Conservation (phyloP, 805 yeast species). For the Yarrowia bubula region DNA sequence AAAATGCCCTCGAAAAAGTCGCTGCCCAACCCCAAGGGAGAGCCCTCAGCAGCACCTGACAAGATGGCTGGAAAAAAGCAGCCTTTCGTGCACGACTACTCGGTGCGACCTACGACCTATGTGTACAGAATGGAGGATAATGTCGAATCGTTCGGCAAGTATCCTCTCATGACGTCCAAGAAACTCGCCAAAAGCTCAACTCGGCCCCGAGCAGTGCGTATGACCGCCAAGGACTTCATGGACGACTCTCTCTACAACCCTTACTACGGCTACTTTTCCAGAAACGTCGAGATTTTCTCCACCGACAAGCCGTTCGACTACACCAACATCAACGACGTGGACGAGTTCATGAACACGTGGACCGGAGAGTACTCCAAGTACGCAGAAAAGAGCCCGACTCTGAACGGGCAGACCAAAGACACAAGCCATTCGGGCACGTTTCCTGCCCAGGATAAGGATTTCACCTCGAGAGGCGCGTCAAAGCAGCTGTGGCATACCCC, state of each 20-base stretch:
- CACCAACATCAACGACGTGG: constrained; percentile 55
- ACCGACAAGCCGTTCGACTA: constrained; percentile 65
- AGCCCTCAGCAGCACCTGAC: constrained; percentile 15
- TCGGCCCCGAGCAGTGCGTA: constrained; percentile 62
- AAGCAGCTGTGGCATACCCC: constrained; percentile 86
- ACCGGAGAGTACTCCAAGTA: constrained; percentile 51
- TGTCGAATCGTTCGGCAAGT: constrained; percentile 44
- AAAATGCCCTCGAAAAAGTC: background rate
- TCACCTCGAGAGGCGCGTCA: constrained; percentile 40
- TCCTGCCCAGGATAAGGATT: constrained; percentile 21
- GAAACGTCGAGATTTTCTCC: constrained; percentile 74
- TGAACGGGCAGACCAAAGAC: constrained; percentile 28
- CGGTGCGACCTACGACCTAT: constrained; percentile 40
- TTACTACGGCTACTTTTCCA: constrained; percentile 74
- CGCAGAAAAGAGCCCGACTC: constrained; percentile 44
- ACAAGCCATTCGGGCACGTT: constrained; percentile 25
- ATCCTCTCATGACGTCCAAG: constrained; percentile 45
- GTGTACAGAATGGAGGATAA: constrained; percentile 40
- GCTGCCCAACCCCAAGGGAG: constrained; percentile 17
- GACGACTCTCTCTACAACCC: constrained; percentile 84
- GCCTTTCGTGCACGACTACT: constrained; percentile 38
- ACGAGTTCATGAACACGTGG: constrained; percentile 72
- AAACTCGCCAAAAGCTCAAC: constrained; percentile 38
- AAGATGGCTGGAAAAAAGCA: background rate
- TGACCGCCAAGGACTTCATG: constrained; percentile 77